phyloP scores from a whole-genome alignment of 257 asterid species.

The Nyctanthes arbortristis region DNA sequence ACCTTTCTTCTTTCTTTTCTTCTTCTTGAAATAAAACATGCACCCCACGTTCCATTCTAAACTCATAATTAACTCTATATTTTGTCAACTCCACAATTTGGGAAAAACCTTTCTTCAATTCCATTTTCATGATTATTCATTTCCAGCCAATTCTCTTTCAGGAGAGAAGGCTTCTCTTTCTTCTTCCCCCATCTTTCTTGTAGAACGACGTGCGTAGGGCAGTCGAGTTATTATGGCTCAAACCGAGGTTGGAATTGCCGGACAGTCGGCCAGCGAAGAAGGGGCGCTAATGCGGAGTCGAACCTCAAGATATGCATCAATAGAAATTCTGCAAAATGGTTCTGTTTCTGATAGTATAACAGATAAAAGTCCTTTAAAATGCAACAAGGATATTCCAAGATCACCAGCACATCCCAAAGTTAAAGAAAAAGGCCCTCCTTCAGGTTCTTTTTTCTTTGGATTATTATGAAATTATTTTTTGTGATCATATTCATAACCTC shows the following conservation, averaged over 20 bases:
- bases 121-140: not conserved
- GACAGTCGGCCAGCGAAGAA: constrained; percentile 31
- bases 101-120: constrained; percentile 34
- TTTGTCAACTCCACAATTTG: constrained; percentile 24
- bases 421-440: constrained; percentile 30
- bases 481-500: too few relatives aligned
- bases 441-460: too few relatives aligned
- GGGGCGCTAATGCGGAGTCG: constrained; percentile 20
- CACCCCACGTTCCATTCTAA: constrained; percentile 49
- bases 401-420: constrained; percentile 18
- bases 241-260: constrained; percentile 33
- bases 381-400: constrained; percentile 20
- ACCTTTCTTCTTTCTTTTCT: not conserved
- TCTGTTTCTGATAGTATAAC: constrained; percentile 20
- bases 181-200: not conserved
- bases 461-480: too few relatives aligned
- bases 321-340: constrained; percentile 26
- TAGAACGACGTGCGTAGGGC: too few relatives aligned
- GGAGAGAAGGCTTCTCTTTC: constrained; percentile 25
- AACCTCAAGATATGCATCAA: constrained; percentile 14
- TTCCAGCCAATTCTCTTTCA: not conserved
- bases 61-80: not conserved
- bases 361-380: too few relatives aligned
- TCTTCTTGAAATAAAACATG: constrained; percentile 35
- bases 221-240: too few relatives aligned